phyloP scores from a whole-genome alignment of 352 stramenopile species.

The Phytopythium litorale region DNA sequence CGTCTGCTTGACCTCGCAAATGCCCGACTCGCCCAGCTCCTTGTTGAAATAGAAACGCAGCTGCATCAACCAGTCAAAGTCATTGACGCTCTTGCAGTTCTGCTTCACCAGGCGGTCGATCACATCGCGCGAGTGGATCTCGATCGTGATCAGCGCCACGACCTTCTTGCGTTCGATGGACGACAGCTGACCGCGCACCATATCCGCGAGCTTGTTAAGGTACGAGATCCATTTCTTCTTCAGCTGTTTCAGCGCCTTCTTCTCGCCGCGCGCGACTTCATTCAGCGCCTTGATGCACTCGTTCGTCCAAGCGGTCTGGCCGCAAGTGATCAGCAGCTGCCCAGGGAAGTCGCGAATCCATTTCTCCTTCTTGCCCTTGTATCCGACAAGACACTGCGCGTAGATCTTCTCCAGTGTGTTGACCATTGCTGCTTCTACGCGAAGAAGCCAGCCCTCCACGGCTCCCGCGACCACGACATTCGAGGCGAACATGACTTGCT shows the following conservation, averaged over 20 bases:
- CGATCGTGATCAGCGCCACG: slow-evolving; percentile 96
- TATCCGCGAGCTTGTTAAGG: slow-evolving; percentile 92
- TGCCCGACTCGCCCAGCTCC: slow-evolving; percentile 69
- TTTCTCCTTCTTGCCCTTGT: slow-evolving; percentile 94
- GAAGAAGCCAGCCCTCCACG: slow-evolving; percentile 89
- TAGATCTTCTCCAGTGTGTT: slow-evolving; percentile 85
- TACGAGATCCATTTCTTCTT: slow-evolving; percentile 95
- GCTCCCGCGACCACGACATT: slow-evolving; percentile 88
- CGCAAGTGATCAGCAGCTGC: slow-evolving; percentile 91
- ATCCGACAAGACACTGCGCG: slow-evolving; percentile 76
- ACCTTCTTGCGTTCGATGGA: slow-evolving; percentile 94
- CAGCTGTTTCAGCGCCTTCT: slow-evolving; percentile 88
- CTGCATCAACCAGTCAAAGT: slow-evolving; percentile 92
- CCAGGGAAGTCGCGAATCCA: slow-evolving; percentile 94
- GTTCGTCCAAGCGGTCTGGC: slow-evolving; percentile 90
- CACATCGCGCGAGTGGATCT: slow-evolving; percentile 96
- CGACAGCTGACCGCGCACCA: slow-evolving; percentile 88
- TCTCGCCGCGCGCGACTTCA: slow-evolving; percentile 87
- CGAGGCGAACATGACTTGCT: slow-evolving; percentile 78
- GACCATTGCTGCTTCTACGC: slow-evolving; percentile 84
- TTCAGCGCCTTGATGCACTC: slow-evolving; percentile 93
- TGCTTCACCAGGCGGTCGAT: slow-evolving; percentile 94
- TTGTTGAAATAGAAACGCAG: slow-evolving; percentile 88
- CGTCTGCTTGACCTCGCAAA: slow-evolving; percentile 86
- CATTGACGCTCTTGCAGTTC: slow-evolving; percentile 88